Base-by-base conservation (phyloP, 225 moss, liverwort and hornwort genomes). In the Pleurozium schreberi region DNA sequence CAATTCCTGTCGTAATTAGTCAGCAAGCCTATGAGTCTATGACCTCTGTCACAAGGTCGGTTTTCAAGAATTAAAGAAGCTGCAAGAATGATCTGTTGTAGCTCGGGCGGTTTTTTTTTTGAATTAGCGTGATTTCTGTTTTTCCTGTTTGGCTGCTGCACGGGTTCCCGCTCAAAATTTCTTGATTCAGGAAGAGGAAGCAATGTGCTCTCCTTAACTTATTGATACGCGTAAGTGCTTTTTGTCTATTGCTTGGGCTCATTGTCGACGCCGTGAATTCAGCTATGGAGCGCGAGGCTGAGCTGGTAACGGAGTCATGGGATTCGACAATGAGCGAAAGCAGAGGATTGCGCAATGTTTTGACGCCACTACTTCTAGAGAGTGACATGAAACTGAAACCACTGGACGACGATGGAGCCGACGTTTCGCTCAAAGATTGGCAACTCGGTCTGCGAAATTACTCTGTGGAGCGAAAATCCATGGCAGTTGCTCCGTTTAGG, bases 341-440 rank as follows among this genome's bases (percentile, higher is more conserved):
- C 59, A 50, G 65, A 81, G 86, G 81, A 87, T 81, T 89, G 74
- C 60, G 60, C 49, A 80, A 82, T 61, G 88, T 42, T 30, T 40
- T 74, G 55, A 42, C 86, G 75, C 75, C 75, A 62, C 12, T 43
- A 28, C 73, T 30, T 70, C 65, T 43, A 42, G 87, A 75, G 68
- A 88, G 81, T 70, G 91, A 92, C 60, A 31, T 85, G 86, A 90
- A 88, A 76, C 82, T 82, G 14, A 30, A 83, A 75, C 42, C 67
- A 43, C 22, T 89, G 62, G 91, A 92, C 52, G 92, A 94, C 55
- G 89, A 91, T 77, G 89, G 59, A 87, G 42, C 65, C 64, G 86
- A 91, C 88, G 49, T 88, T 71, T 87, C 92, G 27, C 89, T 93
- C 42, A 90, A 90, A 80, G 92, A 92, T 69, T 94, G 94, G 93